Percentiles rank a stretch among this genome's conserved stretches.
phyloP scores from a whole-genome alignment of 768 basidiomycete genomes.

The Kondoa malvinella region DNA sequence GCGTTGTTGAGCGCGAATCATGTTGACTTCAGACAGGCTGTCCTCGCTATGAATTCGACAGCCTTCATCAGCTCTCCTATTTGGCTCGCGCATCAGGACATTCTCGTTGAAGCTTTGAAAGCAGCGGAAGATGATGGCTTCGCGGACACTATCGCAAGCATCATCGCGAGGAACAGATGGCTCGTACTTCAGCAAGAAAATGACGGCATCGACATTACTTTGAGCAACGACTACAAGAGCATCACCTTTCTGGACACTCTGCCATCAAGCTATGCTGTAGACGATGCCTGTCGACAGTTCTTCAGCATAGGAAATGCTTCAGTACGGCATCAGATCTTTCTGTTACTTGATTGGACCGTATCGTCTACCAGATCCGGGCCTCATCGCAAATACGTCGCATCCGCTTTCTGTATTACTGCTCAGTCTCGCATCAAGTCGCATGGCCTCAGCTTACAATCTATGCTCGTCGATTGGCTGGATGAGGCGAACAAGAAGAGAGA shows the following conservation, averaged over 20 bases:
- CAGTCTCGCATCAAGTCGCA: background rate
- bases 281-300: background rate
- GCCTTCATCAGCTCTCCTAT: background rate
- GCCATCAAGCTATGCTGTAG: background rate
- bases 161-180: background rate
- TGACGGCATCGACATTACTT: background rate
- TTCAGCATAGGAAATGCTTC: background rate
- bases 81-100: background rate
- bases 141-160: background rate
- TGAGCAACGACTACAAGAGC: background rate
- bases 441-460: background rate
- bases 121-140: background rate
- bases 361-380: background rate
- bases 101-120: background rate
- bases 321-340: background rate
- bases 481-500: background rate
- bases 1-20: background rate
- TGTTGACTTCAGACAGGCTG: background rate
- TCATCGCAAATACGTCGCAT: background rate
- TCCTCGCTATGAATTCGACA: background rate
- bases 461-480: background rate
- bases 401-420: background rate
- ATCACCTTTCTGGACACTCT: background rate
- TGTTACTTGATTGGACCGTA: background rate
- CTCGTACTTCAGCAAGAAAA: background rate